Percentiles rank a stretch among this genome's conserved stretches.
Evolutionary conservation across 2,329 filamentous ascomycete species (phyloP).

Genomic region (Curvularia sp.): DNA sequence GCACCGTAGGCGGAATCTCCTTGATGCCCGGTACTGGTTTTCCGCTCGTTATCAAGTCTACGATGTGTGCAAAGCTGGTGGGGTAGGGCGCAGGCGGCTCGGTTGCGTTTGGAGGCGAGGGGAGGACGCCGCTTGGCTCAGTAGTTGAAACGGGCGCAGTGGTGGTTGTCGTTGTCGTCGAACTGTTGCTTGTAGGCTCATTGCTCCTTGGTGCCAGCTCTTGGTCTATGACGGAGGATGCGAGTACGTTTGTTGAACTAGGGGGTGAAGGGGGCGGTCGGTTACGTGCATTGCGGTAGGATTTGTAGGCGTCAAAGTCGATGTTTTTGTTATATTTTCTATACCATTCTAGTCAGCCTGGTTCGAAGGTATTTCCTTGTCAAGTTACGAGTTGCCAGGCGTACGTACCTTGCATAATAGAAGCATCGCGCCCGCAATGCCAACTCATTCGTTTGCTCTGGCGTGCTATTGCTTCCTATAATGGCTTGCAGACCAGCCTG

Average conservation of each 20-base stretch:
- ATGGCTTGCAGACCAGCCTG: conserved; percentile 72
- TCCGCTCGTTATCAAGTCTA: conserved; percentile 82
- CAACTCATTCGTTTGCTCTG: conserved; percentile 63
- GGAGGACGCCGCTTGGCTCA: conserved; percentile 33
- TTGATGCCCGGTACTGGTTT: conserved; percentile 86
- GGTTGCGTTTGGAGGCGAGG: conserved; percentile 30
- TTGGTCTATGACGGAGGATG: conserved; percentile 15
- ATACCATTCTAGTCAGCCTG: background rate
- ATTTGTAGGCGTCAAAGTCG: conserved; percentile 72
- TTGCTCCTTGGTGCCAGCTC: background rate
- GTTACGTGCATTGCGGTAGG: conserved; percentile 60
- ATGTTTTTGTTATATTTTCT: conserved; percentile 60
- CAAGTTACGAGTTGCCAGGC: background rate
- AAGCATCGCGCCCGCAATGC: conserved; percentile 73
- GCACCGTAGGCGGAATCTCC: conserved; percentile 81
- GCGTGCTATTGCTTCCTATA: conserved; percentile 63
- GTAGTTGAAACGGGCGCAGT: background rate
- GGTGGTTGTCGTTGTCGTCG: conserved; percentile 5
- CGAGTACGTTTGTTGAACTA: conserved; percentile 26
- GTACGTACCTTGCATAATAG: conserved; percentile 64
- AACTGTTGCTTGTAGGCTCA: background rate
- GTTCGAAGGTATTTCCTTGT: background rate
- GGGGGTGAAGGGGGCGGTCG: conserved; percentile 31
- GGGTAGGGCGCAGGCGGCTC: conserved; percentile 73
- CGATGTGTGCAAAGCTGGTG: conserved; percentile 82